A percentile compares a stretch with the other conserved stretches of the same genome.
These are phyloP conservation scores for Bipolaris bicolor DNA, from an alignment of 2,329 filamentous ascomycete genomes.

Conservation along the genomic window DNA sequence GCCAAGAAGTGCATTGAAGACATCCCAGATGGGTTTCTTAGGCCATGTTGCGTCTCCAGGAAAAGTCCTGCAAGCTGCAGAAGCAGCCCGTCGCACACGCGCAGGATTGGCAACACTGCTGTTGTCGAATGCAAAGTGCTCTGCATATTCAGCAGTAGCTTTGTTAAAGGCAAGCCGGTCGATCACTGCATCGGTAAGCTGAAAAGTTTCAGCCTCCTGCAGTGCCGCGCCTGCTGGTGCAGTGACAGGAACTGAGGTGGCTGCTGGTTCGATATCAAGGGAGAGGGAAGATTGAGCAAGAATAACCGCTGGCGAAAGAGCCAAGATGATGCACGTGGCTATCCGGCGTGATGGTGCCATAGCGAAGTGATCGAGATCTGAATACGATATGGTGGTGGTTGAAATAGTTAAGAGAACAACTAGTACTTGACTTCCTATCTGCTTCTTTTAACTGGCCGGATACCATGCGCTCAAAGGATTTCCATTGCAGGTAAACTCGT, in stretches of 20 bases:
- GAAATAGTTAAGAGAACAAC: neutral
- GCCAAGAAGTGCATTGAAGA: conserved; percentile 20
- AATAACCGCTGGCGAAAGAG: neutral
- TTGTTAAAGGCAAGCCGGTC: neutral
- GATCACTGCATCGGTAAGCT: conserved; percentile 6
- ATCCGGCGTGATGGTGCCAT: conserved; percentile 2
- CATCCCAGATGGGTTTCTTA: conserved; percentile 14
- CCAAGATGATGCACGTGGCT: conserved; percentile 2
- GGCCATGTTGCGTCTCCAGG: conserved; percentile 27
- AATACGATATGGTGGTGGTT: neutral
- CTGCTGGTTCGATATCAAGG: conserved; percentile 5
- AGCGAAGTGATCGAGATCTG: neutral
- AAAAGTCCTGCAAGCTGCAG: conserved; percentile 22
- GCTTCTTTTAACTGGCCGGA: neutral
- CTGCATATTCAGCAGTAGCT: neutral
- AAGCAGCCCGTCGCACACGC: neutral
- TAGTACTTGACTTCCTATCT: neutral
- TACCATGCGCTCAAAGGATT: neutral
- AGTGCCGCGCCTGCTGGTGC: conserved; percentile 3
- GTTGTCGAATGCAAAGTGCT: conserved; percentile 10
- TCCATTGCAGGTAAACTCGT: neutral
- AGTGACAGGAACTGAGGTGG: conserved; percentile 2
- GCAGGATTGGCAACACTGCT: neutral
- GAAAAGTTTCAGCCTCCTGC: conserved; percentile 10
- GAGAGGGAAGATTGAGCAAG: conserved; percentile 1